Percentiles rank a stretch among this genome's conserved stretches.
These are phyloP conservation scores for Hypomontagnella submonticulosa DNA, from an alignment of 495 filamentous ascomycete genomes.

Conservation along the genomic window DNA sequence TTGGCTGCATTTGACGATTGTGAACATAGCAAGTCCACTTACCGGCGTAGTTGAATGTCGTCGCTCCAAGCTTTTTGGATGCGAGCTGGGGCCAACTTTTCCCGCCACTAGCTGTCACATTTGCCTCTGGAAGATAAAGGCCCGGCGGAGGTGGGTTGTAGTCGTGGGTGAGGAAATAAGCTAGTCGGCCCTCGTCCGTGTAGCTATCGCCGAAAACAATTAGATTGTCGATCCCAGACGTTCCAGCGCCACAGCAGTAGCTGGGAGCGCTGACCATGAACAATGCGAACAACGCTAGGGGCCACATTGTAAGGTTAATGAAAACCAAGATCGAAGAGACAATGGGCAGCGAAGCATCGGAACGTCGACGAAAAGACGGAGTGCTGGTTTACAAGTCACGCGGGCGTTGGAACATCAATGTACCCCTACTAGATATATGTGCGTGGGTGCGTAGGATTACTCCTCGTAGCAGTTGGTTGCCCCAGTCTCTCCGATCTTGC, in stretches of 20 bases:
- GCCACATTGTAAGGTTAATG: slow-evolving; percentile 19
- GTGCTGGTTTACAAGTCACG: neutral
- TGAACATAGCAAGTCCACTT: slow-evolving; percentile 3
- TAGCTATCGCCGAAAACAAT: slow-evolving; percentile 77
- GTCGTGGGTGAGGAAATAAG: slow-evolving; percentile 68
- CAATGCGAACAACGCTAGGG: slow-evolving; percentile 20
- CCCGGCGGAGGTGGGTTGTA: slow-evolving; percentile 71
- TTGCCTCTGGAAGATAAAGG: slow-evolving; percentile 54
- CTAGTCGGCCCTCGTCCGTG: slow-evolving; percentile 74
- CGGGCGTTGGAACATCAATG: neutral
- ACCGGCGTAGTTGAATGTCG: slow-evolving; percentile 75
- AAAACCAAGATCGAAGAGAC: neutral
- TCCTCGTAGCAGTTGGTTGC: slow-evolving; percentile 12
- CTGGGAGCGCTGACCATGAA: slow-evolving; percentile 10
- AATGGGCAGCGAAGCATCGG: slow-evolving; percentile 23
- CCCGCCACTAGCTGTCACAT: slow-evolving; percentile 69
- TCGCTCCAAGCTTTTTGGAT: slow-evolving; percentile 63
- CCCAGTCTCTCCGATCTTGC: slow-evolving; percentile 16
- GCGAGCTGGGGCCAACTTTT: slow-evolving; percentile 74
- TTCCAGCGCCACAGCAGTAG: slow-evolving; percentile 21
- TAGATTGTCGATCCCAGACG: slow-evolving; percentile 13
- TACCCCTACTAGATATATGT: slow-evolving; percentile 13
- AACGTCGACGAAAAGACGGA: slow-evolving; percentile 9
- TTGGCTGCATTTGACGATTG: neutral
- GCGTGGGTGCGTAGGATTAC: slow-evolving; percentile 16